Conservation (phyloP, 768 basidiomycete species). For the Sistotremastrum niveocremeum region DNA sequence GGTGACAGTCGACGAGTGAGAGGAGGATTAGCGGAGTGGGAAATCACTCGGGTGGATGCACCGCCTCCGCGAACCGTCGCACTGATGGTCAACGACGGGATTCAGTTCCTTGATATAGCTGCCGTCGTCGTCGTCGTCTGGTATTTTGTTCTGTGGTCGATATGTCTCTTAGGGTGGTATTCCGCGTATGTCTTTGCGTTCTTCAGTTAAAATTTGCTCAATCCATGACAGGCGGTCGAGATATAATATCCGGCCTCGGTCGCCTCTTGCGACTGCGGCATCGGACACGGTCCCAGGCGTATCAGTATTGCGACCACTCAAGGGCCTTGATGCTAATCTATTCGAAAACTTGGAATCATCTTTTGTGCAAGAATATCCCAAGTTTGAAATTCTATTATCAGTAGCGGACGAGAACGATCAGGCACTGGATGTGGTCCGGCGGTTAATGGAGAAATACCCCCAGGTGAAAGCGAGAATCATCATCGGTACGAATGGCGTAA, state of each 20-base stretch:
- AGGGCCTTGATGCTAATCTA: constrained; percentile 89
- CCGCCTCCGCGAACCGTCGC: too few species aligned
- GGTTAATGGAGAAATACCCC: constrained; percentile 69
- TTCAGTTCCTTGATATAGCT: too few species aligned
- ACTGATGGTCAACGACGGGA: too few species aligned
- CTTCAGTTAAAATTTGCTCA: constrained; percentile 14
- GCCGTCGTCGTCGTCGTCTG: constrained; percentile 38
- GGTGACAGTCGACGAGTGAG: too few species aligned
- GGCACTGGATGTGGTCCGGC: constrained; percentile 69
- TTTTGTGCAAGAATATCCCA: constrained; percentile 82
- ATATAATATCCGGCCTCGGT: constrained; percentile 55
- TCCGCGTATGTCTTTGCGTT: constrained; percentile 48
- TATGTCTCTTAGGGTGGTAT: constrained; percentile 53
- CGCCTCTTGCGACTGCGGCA: constrained; percentile 39
- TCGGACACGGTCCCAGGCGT: constrained; percentile 60
- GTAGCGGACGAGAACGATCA: constrained; percentile 84
- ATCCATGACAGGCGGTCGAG: constrained; percentile 45
- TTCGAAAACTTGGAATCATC: constrained; percentile 94
- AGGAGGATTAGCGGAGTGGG: too few species aligned
- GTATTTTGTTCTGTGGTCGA: constrained; percentile 48
- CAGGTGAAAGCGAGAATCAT: constrained; percentile 57
- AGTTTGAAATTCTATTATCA: constrained; percentile 83
- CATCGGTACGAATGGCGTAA: constrained; percentile 41
- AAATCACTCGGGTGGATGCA: too few species aligned
- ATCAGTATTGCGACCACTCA: constrained; percentile 85